These are phyloP conservation scores for Chenopodium quinoa DNA, from an alignment of 148 eudicot species.

Conservation along the genomic window DNA sequence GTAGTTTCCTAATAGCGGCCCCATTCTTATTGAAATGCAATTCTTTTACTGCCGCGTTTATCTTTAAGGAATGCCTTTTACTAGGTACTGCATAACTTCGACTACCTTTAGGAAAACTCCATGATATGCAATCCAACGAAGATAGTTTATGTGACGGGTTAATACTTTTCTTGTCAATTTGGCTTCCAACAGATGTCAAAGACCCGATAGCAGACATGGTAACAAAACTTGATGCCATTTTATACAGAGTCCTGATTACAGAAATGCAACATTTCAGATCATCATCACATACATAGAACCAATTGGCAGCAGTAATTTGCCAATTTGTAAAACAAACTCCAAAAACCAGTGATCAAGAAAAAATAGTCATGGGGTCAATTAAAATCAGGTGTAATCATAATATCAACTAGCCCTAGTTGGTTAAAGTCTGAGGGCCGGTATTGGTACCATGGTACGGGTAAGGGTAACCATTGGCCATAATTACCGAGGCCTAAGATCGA, in stretches of 20 bases:
- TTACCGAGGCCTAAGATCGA: no score
- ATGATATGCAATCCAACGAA: constrained; percentile 39
- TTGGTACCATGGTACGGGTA: no score
- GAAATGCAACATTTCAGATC: background rate
- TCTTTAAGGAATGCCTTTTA: constrained; percentile 30
- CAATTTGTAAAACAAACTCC: no score
- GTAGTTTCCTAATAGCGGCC: constrained; percentile 50
- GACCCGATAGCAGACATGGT: constrained; percentile 50
- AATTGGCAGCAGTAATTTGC: no score
- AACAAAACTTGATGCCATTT: constrained; percentile 52
- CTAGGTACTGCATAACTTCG: constrained; percentile 20
- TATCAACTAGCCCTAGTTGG: no score
- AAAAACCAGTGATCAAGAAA: no score
- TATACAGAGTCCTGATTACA: constrained; percentile 1
- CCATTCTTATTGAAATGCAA: constrained; percentile 55
- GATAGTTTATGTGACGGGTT: constrained; percentile 32
- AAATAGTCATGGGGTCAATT: no score
- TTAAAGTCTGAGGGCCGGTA: no score
- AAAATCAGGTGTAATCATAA: no score
- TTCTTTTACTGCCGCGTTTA: constrained; percentile 39
- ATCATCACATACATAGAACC: no score
- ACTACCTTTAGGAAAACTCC: constrained; percentile 28
- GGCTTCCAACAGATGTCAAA: constrained; percentile 37
- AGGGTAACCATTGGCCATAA: no score
- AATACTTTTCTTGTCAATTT: constrained; percentile 35